A percentile compares a stretch with the other conserved stretches of the same genome.
phyloP scores from a whole-genome alignment of 345 rosid genomes.

The Limnanthes douglasii region DNA sequence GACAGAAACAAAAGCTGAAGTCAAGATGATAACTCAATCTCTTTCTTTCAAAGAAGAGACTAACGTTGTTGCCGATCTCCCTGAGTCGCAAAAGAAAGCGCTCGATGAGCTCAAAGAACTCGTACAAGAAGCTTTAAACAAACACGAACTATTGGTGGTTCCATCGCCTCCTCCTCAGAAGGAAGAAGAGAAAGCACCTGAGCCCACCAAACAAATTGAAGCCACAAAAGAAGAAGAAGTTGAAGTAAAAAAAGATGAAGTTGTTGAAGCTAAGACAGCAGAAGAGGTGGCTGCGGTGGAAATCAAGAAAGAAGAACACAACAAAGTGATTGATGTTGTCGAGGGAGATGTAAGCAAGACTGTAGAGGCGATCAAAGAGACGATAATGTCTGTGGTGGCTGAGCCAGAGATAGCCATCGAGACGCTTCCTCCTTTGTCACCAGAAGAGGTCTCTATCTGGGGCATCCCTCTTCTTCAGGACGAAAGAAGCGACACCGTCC shows the following conservation, averaged over 20 bases:
- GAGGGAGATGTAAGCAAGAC: slow-evolving; percentile 14
- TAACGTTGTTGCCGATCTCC: slow-evolving; percentile 36
- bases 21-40: slow-evolving; percentile 18
- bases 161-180: slow-evolving; percentile 11
- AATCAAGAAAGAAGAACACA: slow-evolving; percentile 6
- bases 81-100: slow-evolving; percentile 34
- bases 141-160: slow-evolving; percentile 27
- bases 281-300: slow-evolving; percentile 2
- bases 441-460: slow-evolving; percentile 22
- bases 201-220: not conserved
- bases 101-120: slow-evolving; percentile 35
- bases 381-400: slow-evolving; percentile 11
- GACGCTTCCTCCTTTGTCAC: slow-evolving; percentile 2
- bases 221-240: slow-evolving; percentile 9
- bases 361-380: slow-evolving; percentile 15
- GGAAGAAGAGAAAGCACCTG: slow-evolving; percentile 14
- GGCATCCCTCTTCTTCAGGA: slow-evolving; percentile 18
- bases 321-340: slow-evolving; percentile 18
- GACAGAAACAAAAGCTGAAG: slow-evolving; percentile 2
- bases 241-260: slow-evolving; percentile 12
- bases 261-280: slow-evolving; percentile 1
- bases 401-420: slow-evolving; percentile 17
- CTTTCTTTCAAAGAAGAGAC: slow-evolving; percentile 60
- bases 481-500: slow-evolving; percentile 19
- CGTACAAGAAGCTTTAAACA: slow-evolving; percentile 40